A percentile compares a stretch with the other conserved stretches of the same genome.
phyloP scores from a whole-genome alignment of 1,284 basidiomycete genomes.

The Malassezia psittaci region DNA sequence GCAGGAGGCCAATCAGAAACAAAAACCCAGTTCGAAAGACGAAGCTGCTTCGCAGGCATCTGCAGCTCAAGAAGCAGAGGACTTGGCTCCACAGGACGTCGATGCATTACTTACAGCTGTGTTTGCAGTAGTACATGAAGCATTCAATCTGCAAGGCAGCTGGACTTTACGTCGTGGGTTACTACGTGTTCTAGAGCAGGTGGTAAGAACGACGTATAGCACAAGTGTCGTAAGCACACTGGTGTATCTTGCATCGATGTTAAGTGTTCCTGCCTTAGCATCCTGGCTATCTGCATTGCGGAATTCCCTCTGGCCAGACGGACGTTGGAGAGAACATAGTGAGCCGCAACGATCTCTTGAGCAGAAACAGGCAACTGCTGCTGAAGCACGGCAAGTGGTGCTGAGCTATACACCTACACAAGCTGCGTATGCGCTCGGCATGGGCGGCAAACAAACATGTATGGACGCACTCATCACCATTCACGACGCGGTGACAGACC shows the following conservation, averaged over 20 bases:
- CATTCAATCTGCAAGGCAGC: conserved; percentile 43
- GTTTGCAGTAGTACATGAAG: conserved; percentile 47
- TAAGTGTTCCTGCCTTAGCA: conserved; percentile 29
- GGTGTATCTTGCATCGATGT: conserved; percentile 29
- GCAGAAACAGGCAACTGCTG: conserved; percentile 26
- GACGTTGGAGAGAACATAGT: conserved; percentile 11
- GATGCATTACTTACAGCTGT: conserved; percentile 43
- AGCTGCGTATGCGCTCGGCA: conserved; percentile 39
- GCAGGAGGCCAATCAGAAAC: not conserved
- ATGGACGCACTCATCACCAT: conserved; percentile 34
- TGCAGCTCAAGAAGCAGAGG: not conserved
- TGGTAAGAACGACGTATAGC: conserved; percentile 43
- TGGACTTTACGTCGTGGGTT: conserved; percentile 47
- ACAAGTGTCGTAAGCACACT: conserved; percentile 34
- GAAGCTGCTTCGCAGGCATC: not conserved
- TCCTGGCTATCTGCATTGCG: conserved; percentile 31
- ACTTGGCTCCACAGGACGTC: conserved; percentile 30
- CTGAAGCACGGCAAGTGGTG: conserved; percentile 32
- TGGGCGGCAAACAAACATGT: conserved; percentile 36
- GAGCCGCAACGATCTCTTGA: conserved; percentile 17
- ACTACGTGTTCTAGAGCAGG: conserved; percentile 44
- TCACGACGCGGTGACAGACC: conserved; percentile 32
- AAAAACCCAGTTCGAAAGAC: not conserved
- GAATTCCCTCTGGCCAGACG: conserved; percentile 40
- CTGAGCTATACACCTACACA: conserved; percentile 41